A percentile compares a stretch with the other conserved stretches of the same genome.
phyloP scores from a whole-genome alignment of 257 asterid species.

The Przewalskia tangutica region DNA sequence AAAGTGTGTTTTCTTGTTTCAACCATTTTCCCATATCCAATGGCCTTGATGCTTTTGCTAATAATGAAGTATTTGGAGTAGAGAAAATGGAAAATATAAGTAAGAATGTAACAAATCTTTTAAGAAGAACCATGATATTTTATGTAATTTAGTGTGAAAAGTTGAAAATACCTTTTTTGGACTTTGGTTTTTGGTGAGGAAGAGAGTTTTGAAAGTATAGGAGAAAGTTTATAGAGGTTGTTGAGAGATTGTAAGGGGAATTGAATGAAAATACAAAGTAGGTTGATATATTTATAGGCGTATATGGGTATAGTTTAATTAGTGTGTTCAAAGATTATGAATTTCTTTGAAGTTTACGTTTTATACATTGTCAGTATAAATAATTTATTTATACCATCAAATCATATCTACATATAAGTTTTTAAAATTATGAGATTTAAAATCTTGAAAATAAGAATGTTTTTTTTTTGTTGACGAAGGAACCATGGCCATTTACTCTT shows the following conservation, averaged over 20 bases:
- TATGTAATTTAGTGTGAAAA: background rate
- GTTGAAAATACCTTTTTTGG: background rate
- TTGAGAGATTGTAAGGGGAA: background rate
- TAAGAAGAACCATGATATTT: background rate
- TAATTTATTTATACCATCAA: too few relatives aligned
- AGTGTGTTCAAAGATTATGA: background rate
- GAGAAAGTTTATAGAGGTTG: background rate
- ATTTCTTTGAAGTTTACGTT: too few relatives aligned
- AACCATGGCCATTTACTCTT: too few relatives aligned
- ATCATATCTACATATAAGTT: too few relatives aligned
- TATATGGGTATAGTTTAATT: background rate
- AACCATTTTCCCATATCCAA: constrained; percentile 1
- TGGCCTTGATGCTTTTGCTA: constrained; percentile 6
- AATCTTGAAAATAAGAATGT: too few relatives aligned
- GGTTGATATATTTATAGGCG: background rate
- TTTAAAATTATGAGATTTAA: too few relatives aligned
- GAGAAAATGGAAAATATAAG: background rate
- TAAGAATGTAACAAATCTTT: background rate
- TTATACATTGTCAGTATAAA: too few relatives aligned
- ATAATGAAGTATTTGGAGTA: background rate
- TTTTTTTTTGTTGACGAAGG: too few relatives aligned
- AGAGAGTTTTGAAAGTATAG: background rate
- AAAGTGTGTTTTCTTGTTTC: background rate
- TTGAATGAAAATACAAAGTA: background rate
- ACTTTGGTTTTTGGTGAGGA: background rate